Evolutionary conservation across 176 grass and related monocot genomes (phyloP).

Genomic region (Carex parvula): DNA sequence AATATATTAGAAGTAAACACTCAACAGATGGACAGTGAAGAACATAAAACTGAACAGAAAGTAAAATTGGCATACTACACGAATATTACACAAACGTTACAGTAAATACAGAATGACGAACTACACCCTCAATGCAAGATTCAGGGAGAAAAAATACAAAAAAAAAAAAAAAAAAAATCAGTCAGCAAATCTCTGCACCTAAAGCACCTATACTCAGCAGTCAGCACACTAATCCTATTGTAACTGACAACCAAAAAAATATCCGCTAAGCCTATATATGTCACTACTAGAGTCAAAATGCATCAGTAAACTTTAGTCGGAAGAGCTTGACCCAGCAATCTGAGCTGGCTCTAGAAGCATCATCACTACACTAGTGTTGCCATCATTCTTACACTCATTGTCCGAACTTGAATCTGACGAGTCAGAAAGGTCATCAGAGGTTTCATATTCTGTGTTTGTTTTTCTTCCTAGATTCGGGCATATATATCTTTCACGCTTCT

Average conservation of each 20-base stretch:
- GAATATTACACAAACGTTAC: slow-evolving; percentile 13
- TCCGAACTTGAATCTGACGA: slow-evolving; percentile 68
- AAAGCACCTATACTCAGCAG: slow-evolving; percentile 14
- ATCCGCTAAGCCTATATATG: not conserved
- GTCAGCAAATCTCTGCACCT: not conserved
- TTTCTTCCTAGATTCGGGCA: slow-evolving; percentile 50
- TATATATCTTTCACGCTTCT: slow-evolving; percentile 48
- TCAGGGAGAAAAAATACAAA: not conserved
- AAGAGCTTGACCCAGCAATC: slow-evolving; percentile 51
- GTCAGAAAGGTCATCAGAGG: slow-evolving; percentile 40
- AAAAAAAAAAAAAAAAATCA: not conserved
- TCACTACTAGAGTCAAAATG: slow-evolving; percentile 3
- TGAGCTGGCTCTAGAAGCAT: slow-evolving; percentile 37
- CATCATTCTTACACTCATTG: slow-evolving; percentile 33
- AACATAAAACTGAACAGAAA: not conserved
- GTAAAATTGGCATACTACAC: not conserved
- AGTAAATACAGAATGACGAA: not conserved
- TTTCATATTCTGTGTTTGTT: slow-evolving; percentile 34
- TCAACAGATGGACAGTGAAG: not conserved
- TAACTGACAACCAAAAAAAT: not conserved
- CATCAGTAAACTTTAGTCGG: slow-evolving; percentile 18
- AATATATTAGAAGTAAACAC: too few species aligned
- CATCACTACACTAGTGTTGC: slow-evolving; percentile 21
- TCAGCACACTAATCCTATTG: slow-evolving; percentile 11
- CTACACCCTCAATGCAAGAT: not conserved